These are phyloP conservation scores for Peltaster fructicola DNA, from an alignment of 2,329 filamentous ascomycete genomes.

Conservation along the genomic window DNA sequence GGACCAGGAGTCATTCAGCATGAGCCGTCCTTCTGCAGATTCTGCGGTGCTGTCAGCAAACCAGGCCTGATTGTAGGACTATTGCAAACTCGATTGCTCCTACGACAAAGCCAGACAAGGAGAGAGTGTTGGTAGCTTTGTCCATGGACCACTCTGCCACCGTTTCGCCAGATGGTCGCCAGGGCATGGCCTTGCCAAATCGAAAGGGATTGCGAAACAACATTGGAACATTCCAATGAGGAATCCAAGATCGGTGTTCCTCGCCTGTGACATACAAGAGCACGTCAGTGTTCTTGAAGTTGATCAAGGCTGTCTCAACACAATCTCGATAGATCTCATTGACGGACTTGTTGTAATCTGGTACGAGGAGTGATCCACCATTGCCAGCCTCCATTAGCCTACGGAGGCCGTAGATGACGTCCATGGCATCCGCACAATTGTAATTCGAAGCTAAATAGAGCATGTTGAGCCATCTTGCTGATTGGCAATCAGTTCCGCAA, in stretches of 20 bases:
- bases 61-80: no score
- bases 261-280: background rate
- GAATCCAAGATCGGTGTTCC: constrained; percentile 1
- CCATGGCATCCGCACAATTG: background rate
- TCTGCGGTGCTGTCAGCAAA: no score
- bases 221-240: constrained; percentile 1
- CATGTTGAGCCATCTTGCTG: background rate
- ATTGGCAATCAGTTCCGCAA: no score
- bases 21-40: no score
- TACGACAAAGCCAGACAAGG: no score
- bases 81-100: no score
- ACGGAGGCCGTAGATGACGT: constrained; percentile 1
- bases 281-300: constrained; percentile 1
- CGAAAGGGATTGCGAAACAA: constrained; percentile 1
- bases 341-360: background rate
- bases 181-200: constrained; percentile 1
- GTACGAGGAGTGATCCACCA: background rate
- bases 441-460: constrained; percentile 1
- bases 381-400: background rate
- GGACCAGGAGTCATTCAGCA: no score
- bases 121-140: no score
- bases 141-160: no score
- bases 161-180: background rate
- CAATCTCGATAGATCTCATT: background rate
- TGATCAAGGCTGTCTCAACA: background rate